phyloP scores from a whole-genome alignment of 805 yeast genomes.

The Ogataea methanolica region DNA sequence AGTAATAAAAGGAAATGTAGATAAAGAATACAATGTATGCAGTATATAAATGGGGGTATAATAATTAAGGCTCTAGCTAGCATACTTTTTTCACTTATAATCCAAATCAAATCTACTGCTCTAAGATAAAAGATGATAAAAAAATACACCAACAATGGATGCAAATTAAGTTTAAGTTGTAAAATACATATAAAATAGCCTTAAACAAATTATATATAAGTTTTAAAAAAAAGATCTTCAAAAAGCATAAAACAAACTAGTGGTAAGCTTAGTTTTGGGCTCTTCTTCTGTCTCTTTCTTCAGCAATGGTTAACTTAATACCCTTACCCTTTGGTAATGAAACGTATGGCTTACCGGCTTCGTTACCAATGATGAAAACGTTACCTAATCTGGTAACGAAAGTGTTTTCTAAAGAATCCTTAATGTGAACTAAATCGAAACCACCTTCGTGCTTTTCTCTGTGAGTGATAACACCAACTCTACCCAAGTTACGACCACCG shows the following conservation, averaged over 20 bases:
- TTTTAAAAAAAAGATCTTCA: not conserved
- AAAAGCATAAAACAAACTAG: not conserved
- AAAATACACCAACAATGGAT: not conserved
- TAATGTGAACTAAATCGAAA: conserved; percentile 94
- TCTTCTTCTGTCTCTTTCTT: conserved; percentile 98
- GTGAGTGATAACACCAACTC: conserved; percentile 94
- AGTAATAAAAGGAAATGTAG: too few relatives aligned
- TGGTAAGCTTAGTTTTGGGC: conserved; percentile 50
- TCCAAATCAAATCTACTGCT: too few relatives aligned
- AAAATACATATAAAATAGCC: too few relatives aligned
- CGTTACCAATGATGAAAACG: conserved; percentile 88
- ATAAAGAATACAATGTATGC: not conserved
- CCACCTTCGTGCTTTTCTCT: conserved; percentile 98
- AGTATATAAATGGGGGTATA: not conserved
- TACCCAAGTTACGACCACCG: conserved; percentile 98
- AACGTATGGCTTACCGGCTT: conserved; percentile 90
- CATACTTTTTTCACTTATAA: too few relatives aligned
- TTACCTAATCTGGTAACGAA: conserved; percentile 91
- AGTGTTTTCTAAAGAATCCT: conserved; percentile 91
- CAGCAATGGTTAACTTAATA: conserved; percentile 91
- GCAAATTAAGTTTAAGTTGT: too few relatives aligned
- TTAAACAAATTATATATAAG: not conserved
- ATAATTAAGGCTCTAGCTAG: not conserved
- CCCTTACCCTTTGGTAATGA: conserved; percentile 99
- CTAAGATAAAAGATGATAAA: not conserved